These are phyloP conservation scores for Scutellaria barbata DNA, from an alignment of 257 asterid genomes.

Conservation along the genomic window DNA sequence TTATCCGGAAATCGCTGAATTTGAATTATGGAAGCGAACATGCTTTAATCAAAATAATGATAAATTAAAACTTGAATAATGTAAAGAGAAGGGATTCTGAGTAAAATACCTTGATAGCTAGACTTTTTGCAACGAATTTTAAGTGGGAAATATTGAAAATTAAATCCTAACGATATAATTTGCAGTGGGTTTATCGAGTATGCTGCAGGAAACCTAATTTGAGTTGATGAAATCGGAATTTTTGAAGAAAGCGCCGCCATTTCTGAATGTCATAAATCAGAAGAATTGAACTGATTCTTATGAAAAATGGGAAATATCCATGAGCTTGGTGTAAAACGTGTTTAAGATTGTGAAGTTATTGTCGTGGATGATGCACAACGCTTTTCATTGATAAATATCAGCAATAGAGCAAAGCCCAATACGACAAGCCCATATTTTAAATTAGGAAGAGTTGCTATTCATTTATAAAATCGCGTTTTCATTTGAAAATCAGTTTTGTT, in stretches of 20 bases:
- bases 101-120: slow-evolving; percentile 61
- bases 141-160: slow-evolving; percentile 34
- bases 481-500: no score
- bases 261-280: slow-evolving; percentile 29
- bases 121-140: slow-evolving; percentile 48
- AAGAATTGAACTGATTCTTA: slow-evolving; percentile 3
- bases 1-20: not conserved
- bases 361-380: not conserved
- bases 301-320: slow-evolving; percentile 30
- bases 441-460: not conserved
- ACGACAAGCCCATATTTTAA: not conserved
- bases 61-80: not conserved
- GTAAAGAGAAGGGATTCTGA: slow-evolving; percentile 1
- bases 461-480: no score
- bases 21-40: not conserved
- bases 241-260: slow-evolving; percentile 61
- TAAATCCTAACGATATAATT: slow-evolving; percentile 17
- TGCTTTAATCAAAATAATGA: not conserved
- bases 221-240: slow-evolving; percentile 47
- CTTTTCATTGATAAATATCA: not conserved
- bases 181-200: slow-evolving; percentile 40
- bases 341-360: not conserved
- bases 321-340: slow-evolving; percentile 14
- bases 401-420: not conserved
- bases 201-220: slow-evolving; percentile 32